These are phyloP conservation scores for Arthrobotrys entomopaga DNA, from an alignment of 2,329 filamentous ascomycete genomes.

Conservation along the genomic window DNA sequence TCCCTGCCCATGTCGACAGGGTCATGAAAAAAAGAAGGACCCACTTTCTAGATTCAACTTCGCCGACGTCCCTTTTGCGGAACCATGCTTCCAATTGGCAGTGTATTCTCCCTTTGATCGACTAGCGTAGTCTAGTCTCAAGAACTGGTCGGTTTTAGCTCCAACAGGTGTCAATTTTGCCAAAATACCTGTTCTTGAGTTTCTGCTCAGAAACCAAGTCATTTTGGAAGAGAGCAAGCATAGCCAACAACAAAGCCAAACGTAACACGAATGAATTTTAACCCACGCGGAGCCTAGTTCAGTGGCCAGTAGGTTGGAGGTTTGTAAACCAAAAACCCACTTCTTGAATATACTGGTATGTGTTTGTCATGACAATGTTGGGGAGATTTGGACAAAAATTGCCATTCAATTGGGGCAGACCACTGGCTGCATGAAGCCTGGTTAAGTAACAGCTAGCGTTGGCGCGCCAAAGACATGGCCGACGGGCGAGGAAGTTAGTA, in stretches of 20 bases:
- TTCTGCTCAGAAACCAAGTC: not conserved
- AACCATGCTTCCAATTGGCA: slow-evolving; percentile 9
- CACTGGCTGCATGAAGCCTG: not conserved
- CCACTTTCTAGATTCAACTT: slow-evolving; percentile 54
- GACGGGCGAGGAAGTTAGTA: not conserved
- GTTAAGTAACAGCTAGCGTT: slow-evolving; percentile 14
- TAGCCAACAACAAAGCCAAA: not conserved
- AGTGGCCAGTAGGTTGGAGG: not conserved
- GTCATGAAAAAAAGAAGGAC: slow-evolving; percentile 8
- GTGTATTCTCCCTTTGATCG: not conserved
- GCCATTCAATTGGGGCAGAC: not conserved
- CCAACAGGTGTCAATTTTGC: not conserved
- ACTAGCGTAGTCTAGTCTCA: slow-evolving; percentile 9
- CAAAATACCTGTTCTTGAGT: not conserved
- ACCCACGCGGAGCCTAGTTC: not conserved
- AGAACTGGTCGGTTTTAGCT: not conserved
- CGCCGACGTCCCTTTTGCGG: slow-evolving; percentile 31
- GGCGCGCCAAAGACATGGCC: slow-evolving; percentile 10
- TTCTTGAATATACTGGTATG: not conserved
- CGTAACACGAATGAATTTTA: not conserved
- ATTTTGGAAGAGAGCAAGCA: not conserved
- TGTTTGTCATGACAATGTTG: slow-evolving; percentile 1
- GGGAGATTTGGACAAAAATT: slow-evolving; percentile 2
- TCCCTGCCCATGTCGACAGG: no score
- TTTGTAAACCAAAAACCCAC: not conserved